phyloP scores from a whole-genome alignment of 73 alveolate genomes.

The Tetrahymena borealis region DNA sequence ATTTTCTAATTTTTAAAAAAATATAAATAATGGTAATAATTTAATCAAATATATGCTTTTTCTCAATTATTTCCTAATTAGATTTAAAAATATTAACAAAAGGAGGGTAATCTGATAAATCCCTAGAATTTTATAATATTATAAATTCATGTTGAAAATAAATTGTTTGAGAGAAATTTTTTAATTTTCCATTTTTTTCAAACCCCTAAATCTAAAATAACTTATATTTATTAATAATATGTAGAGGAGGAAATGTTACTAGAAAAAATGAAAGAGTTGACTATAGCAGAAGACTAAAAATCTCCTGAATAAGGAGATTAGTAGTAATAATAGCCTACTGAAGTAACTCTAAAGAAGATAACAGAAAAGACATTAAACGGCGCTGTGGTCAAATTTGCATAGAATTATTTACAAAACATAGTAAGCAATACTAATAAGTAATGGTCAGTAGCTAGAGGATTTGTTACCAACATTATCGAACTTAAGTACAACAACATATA shows the following conservation, averaged over 20 bases:
- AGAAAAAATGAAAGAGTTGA: background rate
- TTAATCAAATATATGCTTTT: too few species aligned
- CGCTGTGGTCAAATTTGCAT: background rate
- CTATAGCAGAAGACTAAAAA: background rate
- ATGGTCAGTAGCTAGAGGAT: slow-evolving; percentile 3
- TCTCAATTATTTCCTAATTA: too few species aligned
- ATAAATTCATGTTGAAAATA: too few species aligned
- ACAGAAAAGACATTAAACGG: background rate
- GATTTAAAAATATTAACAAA: too few species aligned
- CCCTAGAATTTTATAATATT: too few species aligned
- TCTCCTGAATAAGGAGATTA: background rate
- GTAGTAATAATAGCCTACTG: background rate
- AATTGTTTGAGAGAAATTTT: too few species aligned
- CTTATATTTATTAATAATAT: background rate
- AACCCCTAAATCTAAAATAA: too few species aligned
- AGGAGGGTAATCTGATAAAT: too few species aligned
- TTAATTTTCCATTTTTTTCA: too few species aligned
- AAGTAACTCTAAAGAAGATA: background rate
- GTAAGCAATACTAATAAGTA: background rate
- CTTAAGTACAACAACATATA: background rate
- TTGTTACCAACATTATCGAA: background rate
- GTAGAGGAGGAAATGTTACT: background rate
- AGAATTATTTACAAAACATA: background rate
- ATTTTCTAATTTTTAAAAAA: background rate
- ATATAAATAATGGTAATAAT: background rate